Base-by-base conservation (phyloP, 805 yeast genomes). In the Wickerhamia fluorescens region DNA sequence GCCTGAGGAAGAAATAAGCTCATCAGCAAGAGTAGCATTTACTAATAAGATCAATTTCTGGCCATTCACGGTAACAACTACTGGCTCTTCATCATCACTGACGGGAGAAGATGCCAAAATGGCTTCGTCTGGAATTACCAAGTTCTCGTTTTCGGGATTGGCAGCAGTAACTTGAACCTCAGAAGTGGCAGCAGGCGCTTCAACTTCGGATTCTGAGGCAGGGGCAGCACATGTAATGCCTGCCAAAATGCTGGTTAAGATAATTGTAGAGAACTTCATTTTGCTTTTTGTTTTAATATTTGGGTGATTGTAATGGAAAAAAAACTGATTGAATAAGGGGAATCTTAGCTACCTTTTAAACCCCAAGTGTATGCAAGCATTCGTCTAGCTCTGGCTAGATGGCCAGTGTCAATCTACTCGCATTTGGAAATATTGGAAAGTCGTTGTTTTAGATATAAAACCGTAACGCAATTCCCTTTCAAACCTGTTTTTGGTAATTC, bases 91-190 rank as follows among this genome's bases (percentile, higher is more conserved):
- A 4, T 34, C 42, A 18, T 20, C 28, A 7, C 35, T 18, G 20
- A 41, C 19, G 7, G 28, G 30, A 10, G 25, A 19, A 10, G 24
- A 20, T 21, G 24, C 41, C 18, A 19, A 19, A 19, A 41, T 22
- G n/a, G 45, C 39, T 24, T 41, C 37, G 3, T 33, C 35, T 9
- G 43, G 41, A 16, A 39, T 30, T 25, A 16, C n/a, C 25, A 25
- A 23, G 27, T 33, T 16, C 6, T 18, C 31, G 12, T 22, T 9
- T 10, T 25, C 9, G n/a, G 26, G 11, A 8, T 20, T 14, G 5
- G 20, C 26, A 11, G 29, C 13, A 5, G 30, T 26, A 11, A 18
- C 27, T 7, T 33, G 23, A 23, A 31, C 26, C 11, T 33, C 30
- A 14, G 38, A 27, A 23, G 37, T 39, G 13, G 33, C 37, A 16